Percentiles rank a stretch among this genome's conserved stretches.
Conservation (phyloP, 352 stramenopile genomes). For the Phytopythium montanum region DNA sequence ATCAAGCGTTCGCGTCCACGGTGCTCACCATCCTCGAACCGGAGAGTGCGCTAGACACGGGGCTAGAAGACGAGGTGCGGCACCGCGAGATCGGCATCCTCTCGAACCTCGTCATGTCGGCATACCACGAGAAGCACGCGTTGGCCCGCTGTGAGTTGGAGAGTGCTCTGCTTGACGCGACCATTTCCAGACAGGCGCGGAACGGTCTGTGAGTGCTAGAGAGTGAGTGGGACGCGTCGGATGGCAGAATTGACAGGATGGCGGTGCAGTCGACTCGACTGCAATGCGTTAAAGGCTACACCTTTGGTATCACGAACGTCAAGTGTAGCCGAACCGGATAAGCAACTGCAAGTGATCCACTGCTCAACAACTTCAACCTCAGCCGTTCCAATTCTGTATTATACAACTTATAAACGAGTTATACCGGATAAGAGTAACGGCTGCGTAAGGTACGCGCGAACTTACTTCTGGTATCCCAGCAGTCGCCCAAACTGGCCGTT, state of each 20-base stretch:
- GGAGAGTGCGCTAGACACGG: background rate
- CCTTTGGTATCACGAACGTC: too few species aligned
- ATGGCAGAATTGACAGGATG: too few species aligned
- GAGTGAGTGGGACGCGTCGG: background rate
- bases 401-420: too few species aligned
- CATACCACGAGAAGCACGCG: background rate
- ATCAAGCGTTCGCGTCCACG: background rate
- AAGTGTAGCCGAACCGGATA: too few species aligned
- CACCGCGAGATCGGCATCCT: slow-evolving; percentile 6
- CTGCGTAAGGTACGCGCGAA: background rate
- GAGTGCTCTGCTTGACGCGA: slow-evolving; percentile 1
- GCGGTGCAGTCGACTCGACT: too few species aligned
- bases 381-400: too few species aligned
- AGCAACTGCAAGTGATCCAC: too few species aligned
- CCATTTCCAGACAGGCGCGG: background rate
- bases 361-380: too few species aligned
- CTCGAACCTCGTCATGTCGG: slow-evolving; percentile 7
- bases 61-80: background rate
- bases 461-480: too few species aligned
- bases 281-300: too few species aligned
- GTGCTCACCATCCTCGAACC: slow-evolving; percentile 3
- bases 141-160: background rate
- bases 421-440: too few species aligned
- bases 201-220: background rate
- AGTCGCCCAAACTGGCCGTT: background rate